Conservation (phyloP, 2,329 filamentous ascomycete genomes). For the Phialophora macrospora region DNA sequence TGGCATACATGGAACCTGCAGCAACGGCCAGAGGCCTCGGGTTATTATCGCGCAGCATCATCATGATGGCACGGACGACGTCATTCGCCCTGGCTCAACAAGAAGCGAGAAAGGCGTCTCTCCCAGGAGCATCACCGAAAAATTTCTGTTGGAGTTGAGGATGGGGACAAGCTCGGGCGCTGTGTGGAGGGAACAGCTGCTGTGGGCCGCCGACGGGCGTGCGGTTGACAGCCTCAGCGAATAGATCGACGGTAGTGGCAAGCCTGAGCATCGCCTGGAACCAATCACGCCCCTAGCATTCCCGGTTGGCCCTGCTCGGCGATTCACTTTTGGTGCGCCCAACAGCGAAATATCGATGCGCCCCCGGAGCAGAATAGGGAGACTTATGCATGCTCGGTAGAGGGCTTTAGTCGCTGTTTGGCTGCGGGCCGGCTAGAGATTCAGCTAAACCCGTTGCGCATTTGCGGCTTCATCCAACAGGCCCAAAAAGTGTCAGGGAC, state of each 20-base stretch:
- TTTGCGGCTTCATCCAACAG: conserved; percentile 25
- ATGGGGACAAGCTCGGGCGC: conserved; percentile 18
- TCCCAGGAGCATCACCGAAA: conserved; percentile 4
- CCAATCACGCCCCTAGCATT: conserved; percentile 21
- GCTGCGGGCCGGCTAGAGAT: conserved; percentile 21
- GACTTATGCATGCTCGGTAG: conserved; percentile 2
- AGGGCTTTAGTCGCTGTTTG: conserved; percentile 16
- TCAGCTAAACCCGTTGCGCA: conserved; percentile 21
- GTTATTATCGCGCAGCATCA: conserved; percentile 14
- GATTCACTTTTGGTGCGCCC: conserved; percentile 27
- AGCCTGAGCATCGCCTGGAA: conserved; percentile 19
- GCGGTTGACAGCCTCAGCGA: conserved; percentile 27
- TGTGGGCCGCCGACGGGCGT: conserved; percentile 18
- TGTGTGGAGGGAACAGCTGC: conserved; percentile 20
- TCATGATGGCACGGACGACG: conserved; percentile 22
- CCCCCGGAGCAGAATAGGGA: conserved; percentile 2
- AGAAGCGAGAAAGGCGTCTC: conserved; percentile 14
- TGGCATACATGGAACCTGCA: neutral
- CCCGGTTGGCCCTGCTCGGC: conserved; percentile 24
- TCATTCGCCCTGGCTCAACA: conserved; percentile 26
- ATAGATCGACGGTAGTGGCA: conserved; percentile 28
- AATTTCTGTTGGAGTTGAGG: conserved; percentile 32
- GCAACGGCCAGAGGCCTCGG: conserved; percentile 13
- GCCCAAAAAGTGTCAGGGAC: conserved; percentile 23
- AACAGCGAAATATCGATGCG: conserved; percentile 22